Conservation (phyloP, 805 yeast genomes). For the Komagataella pseudopastoris region DNA sequence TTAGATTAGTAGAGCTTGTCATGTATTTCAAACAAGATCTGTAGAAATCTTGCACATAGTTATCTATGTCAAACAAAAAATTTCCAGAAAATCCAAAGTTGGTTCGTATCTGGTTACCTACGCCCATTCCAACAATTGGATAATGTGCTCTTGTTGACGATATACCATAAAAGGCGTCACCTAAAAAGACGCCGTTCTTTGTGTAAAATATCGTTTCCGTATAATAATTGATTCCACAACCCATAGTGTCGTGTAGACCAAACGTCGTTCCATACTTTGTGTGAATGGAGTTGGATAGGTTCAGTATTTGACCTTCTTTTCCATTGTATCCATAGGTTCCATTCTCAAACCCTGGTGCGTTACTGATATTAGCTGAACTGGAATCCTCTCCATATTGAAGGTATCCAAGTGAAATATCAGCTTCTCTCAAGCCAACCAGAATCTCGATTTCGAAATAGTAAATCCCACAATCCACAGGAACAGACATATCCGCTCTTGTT, state of each 20-base stretch:
- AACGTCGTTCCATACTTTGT: slow-evolving; percentile 27
- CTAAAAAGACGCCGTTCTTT: slow-evolving; percentile 60
- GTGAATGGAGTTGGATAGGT: slow-evolving; percentile 22
- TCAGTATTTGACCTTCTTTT: slow-evolving; percentile 29
- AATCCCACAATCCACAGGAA: slow-evolving; percentile 27
- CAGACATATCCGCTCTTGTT: slow-evolving; percentile 19
- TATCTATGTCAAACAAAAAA: slow-evolving; percentile 35
- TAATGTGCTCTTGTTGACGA: slow-evolving; percentile 13
- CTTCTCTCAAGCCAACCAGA: slow-evolving; percentile 18
- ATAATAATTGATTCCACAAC: slow-evolving; percentile 70
- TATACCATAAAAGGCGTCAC: slow-evolving; percentile 37
- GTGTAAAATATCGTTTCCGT: slow-evolving; percentile 59
- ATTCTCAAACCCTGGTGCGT: slow-evolving; percentile 33
- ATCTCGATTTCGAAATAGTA: slow-evolving; percentile 39
- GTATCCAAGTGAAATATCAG: slow-evolving; percentile 32
- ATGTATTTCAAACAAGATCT: not conserved
- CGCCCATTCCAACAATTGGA: slow-evolving; percentile 34
- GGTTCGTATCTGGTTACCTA: slow-evolving; percentile 28
- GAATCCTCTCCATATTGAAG: slow-evolving; percentile 16
- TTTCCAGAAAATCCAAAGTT: slow-evolving; percentile 33
- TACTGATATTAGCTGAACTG: slow-evolving; percentile 11
- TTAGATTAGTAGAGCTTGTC: not conserved
- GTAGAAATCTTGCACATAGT: slow-evolving; percentile 28
- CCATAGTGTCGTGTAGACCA: slow-evolving; percentile 53
- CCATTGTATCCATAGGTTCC: slow-evolving; percentile 42